Evolutionary conservation across 2,329 filamentous ascomycete species (phyloP).

Genomic region (Penicillium verrucosum): DNA sequence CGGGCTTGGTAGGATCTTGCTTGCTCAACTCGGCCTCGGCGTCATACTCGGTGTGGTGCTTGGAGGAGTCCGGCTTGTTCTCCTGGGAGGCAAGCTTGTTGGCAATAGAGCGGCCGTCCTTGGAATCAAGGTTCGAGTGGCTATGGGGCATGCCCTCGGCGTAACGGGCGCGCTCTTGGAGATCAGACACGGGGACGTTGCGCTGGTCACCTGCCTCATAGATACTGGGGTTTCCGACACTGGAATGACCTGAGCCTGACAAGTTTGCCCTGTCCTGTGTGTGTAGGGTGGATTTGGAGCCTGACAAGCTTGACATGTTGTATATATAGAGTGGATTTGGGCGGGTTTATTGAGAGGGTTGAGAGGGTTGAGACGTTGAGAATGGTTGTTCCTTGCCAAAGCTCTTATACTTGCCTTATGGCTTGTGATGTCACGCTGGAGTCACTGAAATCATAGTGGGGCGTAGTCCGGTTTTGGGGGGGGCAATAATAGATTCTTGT

Average conservation of each 20-base stretch:
- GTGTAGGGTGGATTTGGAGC: not conserved
- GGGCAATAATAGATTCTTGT: conserved; percentile 5
- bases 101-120: conserved; percentile 46
- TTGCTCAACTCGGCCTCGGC: conserved; percentile 39
- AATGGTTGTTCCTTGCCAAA: not conserved
- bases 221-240: conserved; percentile 62
- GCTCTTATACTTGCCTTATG: conserved; percentile 19
- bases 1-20: conserved; percentile 44
- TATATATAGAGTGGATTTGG: not conserved
- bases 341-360: not conserved
- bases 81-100: conserved; percentile 42
- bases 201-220: conserved; percentile 79
- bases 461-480: conserved; percentile 8
- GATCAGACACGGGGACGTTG: conserved; percentile 55
- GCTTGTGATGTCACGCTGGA: conserved; percentile 27
- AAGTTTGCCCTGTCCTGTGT: conserved; percentile 15
- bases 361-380: not conserved
- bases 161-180: conserved; percentile 57
- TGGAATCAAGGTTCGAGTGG: conserved; percentile 68
- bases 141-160: conserved; percentile 69
- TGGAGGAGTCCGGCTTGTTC: conserved; percentile 26
- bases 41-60: conserved; percentile 29
- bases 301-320: conserved; percentile 12
- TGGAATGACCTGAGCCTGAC: conserved; percentile 52
- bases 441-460: conserved; percentile 32